A percentile compares a stretch with the other conserved stretches of the same genome.
Evolutionary conservation across 169 alveolate species (phyloP).

Genomic region (Ichthyophthirius multifiliis): DNA sequence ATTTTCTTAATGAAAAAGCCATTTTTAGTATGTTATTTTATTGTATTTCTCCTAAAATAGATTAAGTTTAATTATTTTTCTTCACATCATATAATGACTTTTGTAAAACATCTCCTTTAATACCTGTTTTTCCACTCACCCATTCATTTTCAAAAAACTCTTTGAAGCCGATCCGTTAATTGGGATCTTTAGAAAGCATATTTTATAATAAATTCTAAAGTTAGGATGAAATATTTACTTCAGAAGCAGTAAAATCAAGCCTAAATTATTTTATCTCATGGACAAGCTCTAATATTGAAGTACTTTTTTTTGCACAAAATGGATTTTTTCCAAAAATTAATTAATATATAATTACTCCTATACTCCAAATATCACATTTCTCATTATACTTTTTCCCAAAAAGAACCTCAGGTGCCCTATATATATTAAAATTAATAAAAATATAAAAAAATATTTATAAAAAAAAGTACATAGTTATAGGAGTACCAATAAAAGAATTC

Average conservation of each 20-base stretch:
- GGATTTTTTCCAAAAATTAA: slow-evolving; percentile 39
- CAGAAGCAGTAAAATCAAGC: not conserved
- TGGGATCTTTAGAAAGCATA: slow-evolving; percentile 26
- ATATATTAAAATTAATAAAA: not conserved
- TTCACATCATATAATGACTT: not conserved
- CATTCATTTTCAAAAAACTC: slow-evolving; percentile 35
- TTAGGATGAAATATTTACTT: not conserved
- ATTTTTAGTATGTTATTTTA: not conserved
- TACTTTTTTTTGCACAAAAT: slow-evolving; percentile 20
- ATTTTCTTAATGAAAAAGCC: not conserved
- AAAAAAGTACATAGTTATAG: slow-evolving; percentile 26
- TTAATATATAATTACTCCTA: slow-evolving; percentile 41
- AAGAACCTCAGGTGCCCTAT: slow-evolving; percentile 35
- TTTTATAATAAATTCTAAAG: slow-evolving; percentile 12
- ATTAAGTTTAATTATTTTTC: not conserved
- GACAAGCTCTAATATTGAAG: slow-evolving; percentile 19
- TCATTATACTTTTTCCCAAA: slow-evolving; percentile 37
- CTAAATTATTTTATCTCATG: not conserved
- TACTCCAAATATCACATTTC: slow-evolving; percentile 47
- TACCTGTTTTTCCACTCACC: slow-evolving; percentile 15
- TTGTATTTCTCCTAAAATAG: not conserved
- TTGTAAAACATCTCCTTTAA: not conserved
- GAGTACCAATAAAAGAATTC: slow-evolving; percentile 38
- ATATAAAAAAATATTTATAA: not conserved
- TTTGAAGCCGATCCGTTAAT: slow-evolving; percentile 23